phyloP scores from a whole-genome alignment of 768 basidiomycete species.

The Lactarius trivialis region DNA sequence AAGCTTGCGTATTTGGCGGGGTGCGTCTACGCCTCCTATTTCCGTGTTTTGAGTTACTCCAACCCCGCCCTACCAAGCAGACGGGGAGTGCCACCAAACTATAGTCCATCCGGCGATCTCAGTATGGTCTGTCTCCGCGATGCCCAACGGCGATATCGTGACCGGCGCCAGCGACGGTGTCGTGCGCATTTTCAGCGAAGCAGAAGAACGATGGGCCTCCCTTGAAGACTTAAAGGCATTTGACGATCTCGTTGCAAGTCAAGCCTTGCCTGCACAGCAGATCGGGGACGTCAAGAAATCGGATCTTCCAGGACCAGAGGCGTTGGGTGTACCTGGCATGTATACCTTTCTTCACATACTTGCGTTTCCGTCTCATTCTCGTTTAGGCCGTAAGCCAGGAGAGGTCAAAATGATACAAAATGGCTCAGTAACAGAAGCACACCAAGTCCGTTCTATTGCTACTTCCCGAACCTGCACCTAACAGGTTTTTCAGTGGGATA shows the following conservation, averaged over 20 bases:
- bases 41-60: neutral
- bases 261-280: constrained; percentile 78
- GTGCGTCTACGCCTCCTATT: constrained; percentile 35
- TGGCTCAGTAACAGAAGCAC: constrained; percentile 76
- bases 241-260: constrained; percentile 68
- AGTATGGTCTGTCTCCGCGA: constrained; percentile 88
- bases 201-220: constrained; percentile 67
- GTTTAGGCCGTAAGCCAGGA: constrained; percentile 80
- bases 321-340: constrained; percentile 63
- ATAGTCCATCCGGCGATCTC: constrained; percentile 93
- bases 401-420: constrained; percentile 90
- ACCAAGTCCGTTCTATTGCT: constrained; percentile 55
- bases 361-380: neutral
- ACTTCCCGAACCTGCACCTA: neutral
- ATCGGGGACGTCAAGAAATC: constrained; percentile 86
- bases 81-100: constrained; percentile 83
- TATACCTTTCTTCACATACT: neutral
- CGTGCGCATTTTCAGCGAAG: constrained; percentile 78
- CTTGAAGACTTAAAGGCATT: constrained; percentile 58
- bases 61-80: constrained; percentile 33
- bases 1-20: constrained; percentile 85
- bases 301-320: constrained; percentile 84
- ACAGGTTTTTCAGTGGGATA: constrained; percentile 64
- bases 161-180: constrained; percentile 86
- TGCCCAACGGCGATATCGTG: constrained; percentile 89